Evolutionary conservation across 768 basidiomycete species (phyloP).

Genomic region (Phlebiopsis gigantea): DNA sequence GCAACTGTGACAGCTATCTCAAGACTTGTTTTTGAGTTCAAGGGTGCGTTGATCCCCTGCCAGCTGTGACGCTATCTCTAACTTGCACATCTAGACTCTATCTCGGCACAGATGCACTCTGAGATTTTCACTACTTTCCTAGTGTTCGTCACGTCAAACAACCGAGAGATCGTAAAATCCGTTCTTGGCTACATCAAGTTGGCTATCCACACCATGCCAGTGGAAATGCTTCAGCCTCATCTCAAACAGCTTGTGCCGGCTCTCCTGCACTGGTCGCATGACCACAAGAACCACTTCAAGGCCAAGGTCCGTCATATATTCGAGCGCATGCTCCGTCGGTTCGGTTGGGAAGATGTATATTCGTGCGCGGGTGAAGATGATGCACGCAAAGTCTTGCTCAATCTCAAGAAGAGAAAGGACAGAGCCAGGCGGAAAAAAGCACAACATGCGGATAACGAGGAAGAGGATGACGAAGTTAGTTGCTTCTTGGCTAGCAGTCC

Average conservation of each 20-base stretch:
- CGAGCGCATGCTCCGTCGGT: conserved; percentile 89
- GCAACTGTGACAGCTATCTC: conserved; percentile 94
- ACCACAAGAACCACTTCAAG: conserved; percentile 99
- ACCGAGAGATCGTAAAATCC: conserved; percentile 97
- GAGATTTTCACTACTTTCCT: conserved; percentile 85
- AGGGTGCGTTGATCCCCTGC: conserved; percentile 42
- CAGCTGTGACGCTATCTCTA: not conserved
- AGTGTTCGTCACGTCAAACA: conserved; percentile 88
- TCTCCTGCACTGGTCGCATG: conserved; percentile 88
- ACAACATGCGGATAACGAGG: conserved; percentile 46
- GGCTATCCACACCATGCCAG: conserved; percentile 77
- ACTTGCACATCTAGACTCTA: conserved; percentile 42
- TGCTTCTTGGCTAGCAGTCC: conserved; percentile 3
- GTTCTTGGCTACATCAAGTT: conserved; percentile 94
- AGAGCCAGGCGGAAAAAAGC: conserved; percentile 86
- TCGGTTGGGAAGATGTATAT: conserved; percentile 82
- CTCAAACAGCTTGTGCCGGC: conserved; percentile 76
- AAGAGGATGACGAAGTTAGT: conserved; percentile 43
- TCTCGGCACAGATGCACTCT: conserved; percentile 65
- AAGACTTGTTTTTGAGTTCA: conserved; percentile 93
- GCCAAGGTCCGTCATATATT: conserved; percentile 95
- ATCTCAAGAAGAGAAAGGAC: conserved; percentile 95
- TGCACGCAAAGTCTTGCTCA: conserved; percentile 81
- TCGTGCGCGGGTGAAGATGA: conserved; percentile 71
- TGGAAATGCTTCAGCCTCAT: conserved; percentile 69